Conservation (phyloP, 768 basidiomycete species). For the Lactarius trivialis region DNA sequence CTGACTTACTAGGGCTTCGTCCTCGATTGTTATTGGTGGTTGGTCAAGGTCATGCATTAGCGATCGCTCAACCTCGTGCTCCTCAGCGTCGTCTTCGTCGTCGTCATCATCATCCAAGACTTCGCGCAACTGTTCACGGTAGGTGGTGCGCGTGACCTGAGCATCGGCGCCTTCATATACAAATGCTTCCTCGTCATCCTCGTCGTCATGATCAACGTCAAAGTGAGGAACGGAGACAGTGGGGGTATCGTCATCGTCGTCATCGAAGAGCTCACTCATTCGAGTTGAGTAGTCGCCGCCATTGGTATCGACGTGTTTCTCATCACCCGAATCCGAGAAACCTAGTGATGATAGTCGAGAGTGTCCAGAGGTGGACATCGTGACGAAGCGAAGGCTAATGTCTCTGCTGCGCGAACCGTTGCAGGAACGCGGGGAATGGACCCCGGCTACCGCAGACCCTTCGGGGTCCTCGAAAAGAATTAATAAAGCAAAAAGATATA, state of each 20-base stretch:
- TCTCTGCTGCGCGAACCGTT: background rate
- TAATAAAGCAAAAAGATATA: slow-evolving; percentile 22
- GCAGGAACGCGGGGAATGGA: background rate
- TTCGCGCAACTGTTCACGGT: slow-evolving; percentile 63
- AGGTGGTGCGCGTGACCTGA: slow-evolving; percentile 41
- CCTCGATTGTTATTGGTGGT: slow-evolving; percentile 2
- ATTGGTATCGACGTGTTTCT: slow-evolving; percentile 37
- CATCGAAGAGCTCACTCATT: slow-evolving; percentile 57
- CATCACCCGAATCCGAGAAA: slow-evolving; percentile 41
- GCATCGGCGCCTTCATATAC: slow-evolving; percentile 70
- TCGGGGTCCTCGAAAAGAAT: background rate
- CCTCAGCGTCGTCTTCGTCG: slow-evolving; percentile 31
- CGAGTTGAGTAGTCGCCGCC: slow-evolving; percentile 57
- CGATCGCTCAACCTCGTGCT: slow-evolving; percentile 41
- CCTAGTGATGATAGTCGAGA: slow-evolving; percentile 24
- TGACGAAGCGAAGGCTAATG: background rate
- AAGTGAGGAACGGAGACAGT: background rate
- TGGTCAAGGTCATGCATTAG: slow-evolving; percentile 33
- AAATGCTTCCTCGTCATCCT: slow-evolving; percentile 51
- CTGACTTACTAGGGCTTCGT: slow-evolving; percentile 30
- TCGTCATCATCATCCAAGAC: slow-evolving; percentile 61
- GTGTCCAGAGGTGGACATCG: slow-evolving; percentile 10
- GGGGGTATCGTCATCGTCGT: slow-evolving; percentile 30
- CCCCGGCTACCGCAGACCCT: background rate
- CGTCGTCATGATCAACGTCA: slow-evolving; percentile 28